These are phyloP conservation scores for Hysterium pulicare DNA, from an alignment of 2,329 filamentous ascomycete genomes.

Conservation along the genomic window DNA sequence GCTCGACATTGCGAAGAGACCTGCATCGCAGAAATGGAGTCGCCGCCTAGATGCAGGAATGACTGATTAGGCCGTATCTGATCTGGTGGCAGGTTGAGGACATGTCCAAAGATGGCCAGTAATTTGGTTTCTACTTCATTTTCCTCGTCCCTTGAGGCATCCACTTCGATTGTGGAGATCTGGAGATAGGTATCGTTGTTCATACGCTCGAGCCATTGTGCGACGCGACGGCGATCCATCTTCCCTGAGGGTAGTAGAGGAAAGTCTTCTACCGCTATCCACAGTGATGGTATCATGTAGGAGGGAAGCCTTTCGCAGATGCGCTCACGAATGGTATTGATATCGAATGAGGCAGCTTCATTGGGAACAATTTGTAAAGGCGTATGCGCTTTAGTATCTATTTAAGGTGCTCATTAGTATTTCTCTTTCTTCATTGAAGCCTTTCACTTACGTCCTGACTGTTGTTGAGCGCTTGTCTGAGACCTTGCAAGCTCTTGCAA, in stretches of 20 bases:
- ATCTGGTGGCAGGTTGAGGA: slow-evolving; percentile 23
- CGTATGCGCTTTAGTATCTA: not conserved
- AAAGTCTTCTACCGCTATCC: slow-evolving; percentile 26
- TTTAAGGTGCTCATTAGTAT: too few species aligned
- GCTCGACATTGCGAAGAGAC: slow-evolving; percentile 30
- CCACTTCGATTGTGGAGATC: slow-evolving; percentile 22
- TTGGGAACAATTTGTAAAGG: slow-evolving; percentile 17
- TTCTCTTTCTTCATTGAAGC: too few species aligned
- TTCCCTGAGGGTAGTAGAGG: slow-evolving; percentile 31
- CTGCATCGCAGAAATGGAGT: slow-evolving; percentile 36
- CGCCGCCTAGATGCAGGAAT: slow-evolving; percentile 34
- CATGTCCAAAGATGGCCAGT: slow-evolving; percentile 28
- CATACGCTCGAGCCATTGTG: slow-evolving; percentile 32
- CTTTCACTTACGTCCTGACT: too few species aligned
- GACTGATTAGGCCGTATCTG: slow-evolving; percentile 31
- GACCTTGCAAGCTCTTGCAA: slow-evolving; percentile 15
- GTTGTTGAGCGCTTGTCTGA: too few species aligned
- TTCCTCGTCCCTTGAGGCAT: slow-evolving; percentile 11
- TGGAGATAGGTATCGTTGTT: slow-evolving; percentile 25
- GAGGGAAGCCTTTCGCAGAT: slow-evolving; percentile 27
- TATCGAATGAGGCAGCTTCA: slow-evolving; percentile 21
- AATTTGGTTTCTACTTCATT: slow-evolving; percentile 23
- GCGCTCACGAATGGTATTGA: slow-evolving; percentile 23
- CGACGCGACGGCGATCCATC: slow-evolving; percentile 26
- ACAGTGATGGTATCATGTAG: slow-evolving; percentile 34